A percentile compares a stretch with the other conserved stretches of the same genome.
phyloP scores from a whole-genome alignment of 768 basidiomycete genomes.

The Cantharellus cinnabarinus region DNA sequence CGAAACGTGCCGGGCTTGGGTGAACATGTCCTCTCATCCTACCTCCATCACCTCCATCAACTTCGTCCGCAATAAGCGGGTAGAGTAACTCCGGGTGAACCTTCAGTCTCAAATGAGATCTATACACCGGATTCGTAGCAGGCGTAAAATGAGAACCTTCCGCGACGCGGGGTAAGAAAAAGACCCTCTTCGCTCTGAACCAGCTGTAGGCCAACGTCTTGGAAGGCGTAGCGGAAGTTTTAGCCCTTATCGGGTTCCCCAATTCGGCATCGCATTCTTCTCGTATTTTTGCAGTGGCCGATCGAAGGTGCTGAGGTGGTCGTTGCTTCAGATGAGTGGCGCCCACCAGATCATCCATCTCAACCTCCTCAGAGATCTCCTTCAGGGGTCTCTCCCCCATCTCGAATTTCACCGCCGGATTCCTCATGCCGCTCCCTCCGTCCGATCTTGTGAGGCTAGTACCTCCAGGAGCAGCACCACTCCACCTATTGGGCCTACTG shows the following conservation, averaged over 20 bases:
- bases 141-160: not conserved
- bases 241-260: not conserved
- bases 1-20: not conserved
- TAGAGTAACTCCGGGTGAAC: not conserved
- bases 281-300: not conserved
- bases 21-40: not conserved
- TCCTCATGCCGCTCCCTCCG: too few species aligned
- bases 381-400: not conserved
- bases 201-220: not conserved
- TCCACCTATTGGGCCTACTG: not conserved
- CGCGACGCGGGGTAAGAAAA: not conserved
- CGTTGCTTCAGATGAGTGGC: not conserved
- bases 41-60: not conserved
- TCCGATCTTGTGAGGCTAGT: not conserved
- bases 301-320: not conserved
- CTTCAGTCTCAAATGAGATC: not conserved
- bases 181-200: not conserved
- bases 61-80: not conserved
- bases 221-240: not conserved
- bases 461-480: not conserved
- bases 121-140: not conserved
- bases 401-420: not conserved
- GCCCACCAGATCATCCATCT: not conserved
- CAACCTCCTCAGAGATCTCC: not conserved
- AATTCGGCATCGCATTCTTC: not conserved